phyloP scores from a whole-genome alignment of 2,329 filamentous ascomycete genomes.

The Fusarium tanahbumbuense region DNA sequence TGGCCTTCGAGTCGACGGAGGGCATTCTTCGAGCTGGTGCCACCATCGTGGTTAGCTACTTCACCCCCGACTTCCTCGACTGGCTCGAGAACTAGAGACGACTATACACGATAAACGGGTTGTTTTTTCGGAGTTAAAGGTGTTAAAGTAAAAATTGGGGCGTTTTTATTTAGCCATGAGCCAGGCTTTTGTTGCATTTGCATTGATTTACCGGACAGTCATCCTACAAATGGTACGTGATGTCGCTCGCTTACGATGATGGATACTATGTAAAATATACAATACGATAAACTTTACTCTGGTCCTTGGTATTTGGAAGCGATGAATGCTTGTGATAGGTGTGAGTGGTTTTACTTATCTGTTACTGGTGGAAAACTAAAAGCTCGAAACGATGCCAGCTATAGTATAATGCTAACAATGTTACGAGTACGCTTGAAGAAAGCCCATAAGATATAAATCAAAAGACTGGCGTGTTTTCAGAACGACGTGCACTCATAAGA shows the following conservation, averaged over 20 bases:
- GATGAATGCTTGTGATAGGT: not conserved
- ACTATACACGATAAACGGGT: conserved; percentile 16
- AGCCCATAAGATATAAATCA: not conserved
- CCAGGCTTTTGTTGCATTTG: conserved; percentile 11
- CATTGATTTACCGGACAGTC: not conserved
- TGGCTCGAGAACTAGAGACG: conserved; percentile 67
- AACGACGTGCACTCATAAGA: not conserved
- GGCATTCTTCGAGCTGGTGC: conserved; percentile 93
- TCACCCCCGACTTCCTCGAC: conserved; percentile 83
- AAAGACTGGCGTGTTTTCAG: not conserved
- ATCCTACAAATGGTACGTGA: not conserved
- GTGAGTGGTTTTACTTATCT: not conserved
- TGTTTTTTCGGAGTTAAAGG: conserved; percentile 6
- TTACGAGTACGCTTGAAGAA: not conserved
- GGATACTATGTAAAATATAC: not conserved
- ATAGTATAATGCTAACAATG: not conserved
- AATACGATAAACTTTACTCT: not conserved
- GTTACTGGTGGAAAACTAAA: not conserved
- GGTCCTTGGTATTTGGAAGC: not conserved
- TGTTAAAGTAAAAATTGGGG: conserved; percentile 24
- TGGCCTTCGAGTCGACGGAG: conserved; percentile 95
- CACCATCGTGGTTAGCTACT: conserved; percentile 93
- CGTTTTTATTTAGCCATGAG: conserved; percentile 21
- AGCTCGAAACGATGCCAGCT: not conserved
- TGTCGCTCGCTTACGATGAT: conserved; percentile 1